Conservation (phyloP, 345 rosid genomes). For the Luvunga scandens region DNA sequence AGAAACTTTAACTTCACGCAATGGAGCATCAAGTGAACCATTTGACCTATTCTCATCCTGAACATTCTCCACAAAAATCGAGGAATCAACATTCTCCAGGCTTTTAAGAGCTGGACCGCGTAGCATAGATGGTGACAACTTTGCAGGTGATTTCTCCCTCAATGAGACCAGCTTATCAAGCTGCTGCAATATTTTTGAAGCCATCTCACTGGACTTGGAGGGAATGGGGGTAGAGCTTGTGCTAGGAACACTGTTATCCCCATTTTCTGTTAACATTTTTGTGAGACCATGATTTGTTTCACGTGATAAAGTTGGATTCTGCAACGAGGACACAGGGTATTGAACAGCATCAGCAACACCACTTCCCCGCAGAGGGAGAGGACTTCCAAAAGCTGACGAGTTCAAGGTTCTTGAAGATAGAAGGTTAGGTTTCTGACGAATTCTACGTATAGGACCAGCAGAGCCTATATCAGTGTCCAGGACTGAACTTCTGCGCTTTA, state of each 20-base stretch:
- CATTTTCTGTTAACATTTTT: conserved; percentile 37
- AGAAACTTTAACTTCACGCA: conserved; percentile 30
- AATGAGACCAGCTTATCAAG: conserved; percentile 60
- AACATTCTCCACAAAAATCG: conserved; percentile 42
- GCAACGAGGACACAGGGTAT: conserved; percentile 26
- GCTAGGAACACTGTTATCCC: conserved; percentile 32
- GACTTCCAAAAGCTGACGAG: conserved; percentile 37
- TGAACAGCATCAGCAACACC: conserved; percentile 29
- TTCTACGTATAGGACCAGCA: conserved; percentile 83
- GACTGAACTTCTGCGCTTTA: conserved; percentile 74
- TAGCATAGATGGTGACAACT: conserved; percentile 74
- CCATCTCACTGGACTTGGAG: conserved; percentile 74
- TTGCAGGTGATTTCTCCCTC: conserved; percentile 69
- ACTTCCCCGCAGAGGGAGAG: conserved; percentile 26
- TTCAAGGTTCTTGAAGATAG: conserved; percentile 41
- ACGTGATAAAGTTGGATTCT: conserved; percentile 24
- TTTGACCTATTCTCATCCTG: conserved; percentile 34
- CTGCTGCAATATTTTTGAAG: conserved; percentile 76
- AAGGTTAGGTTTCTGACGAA: conserved; percentile 80
- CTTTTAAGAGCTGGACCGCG: conserved; percentile 77
- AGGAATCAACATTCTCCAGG: conserved; percentile 59
- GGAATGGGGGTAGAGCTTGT: conserved; percentile 53
- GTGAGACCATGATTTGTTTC: conserved; percentile 28
- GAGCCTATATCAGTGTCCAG: conserved; percentile 76
- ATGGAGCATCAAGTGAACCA: conserved; percentile 13